phyloP scores from a whole-genome alignment of 495 filamentous ascomycete genomes.

The Aspergillus bridgeri region DNA sequence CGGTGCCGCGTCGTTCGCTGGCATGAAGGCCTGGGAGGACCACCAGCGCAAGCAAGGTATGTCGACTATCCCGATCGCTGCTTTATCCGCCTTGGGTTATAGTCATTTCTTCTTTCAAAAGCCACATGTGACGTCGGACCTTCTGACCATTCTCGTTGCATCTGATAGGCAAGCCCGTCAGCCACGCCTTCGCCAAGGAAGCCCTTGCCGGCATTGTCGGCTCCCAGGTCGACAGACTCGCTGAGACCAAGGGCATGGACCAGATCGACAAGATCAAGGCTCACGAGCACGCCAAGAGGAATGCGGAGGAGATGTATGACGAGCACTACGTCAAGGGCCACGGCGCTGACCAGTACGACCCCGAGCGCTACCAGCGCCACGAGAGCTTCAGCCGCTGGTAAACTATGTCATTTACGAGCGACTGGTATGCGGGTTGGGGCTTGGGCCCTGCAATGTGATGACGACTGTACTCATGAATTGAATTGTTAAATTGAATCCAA shows the following conservation, averaged over 20 bases:
- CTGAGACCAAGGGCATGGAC: conserved; percentile 75
- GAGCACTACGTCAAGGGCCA: conserved; percentile 51
- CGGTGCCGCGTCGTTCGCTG: conserved; percentile 74
- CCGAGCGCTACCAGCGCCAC: conserved; percentile 33
- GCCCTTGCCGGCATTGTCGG: conserved; percentile 66
- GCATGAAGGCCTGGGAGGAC: conserved; percentile 78
- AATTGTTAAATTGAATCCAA: background rate
- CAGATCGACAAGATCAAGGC: conserved; percentile 63
- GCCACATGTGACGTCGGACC: background rate
- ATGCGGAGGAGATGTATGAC: conserved; percentile 62
- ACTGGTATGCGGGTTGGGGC: conserved; percentile 12
- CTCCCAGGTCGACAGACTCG: conserved; percentile 73
- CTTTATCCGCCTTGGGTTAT: too few relatives aligned
- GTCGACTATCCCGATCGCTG: too few relatives aligned
- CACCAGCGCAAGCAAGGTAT: conserved; percentile 67
- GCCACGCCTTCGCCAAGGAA: conserved; percentile 76
- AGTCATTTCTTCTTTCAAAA: background rate
- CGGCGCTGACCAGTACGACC: conserved; percentile 43
- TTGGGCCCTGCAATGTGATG: conserved; percentile 6
- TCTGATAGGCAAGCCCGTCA: conserved; percentile 61
- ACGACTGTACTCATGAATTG: conserved; percentile 5
- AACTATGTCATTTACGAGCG: conserved; percentile 3
- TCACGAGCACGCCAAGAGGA: conserved; percentile 62
- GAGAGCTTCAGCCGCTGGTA: conserved; percentile 26
- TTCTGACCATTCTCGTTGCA: background rate